Evolutionary conservation across 306 rosid species (phyloP).

Genomic region (Rubus parviflorus): DNA sequence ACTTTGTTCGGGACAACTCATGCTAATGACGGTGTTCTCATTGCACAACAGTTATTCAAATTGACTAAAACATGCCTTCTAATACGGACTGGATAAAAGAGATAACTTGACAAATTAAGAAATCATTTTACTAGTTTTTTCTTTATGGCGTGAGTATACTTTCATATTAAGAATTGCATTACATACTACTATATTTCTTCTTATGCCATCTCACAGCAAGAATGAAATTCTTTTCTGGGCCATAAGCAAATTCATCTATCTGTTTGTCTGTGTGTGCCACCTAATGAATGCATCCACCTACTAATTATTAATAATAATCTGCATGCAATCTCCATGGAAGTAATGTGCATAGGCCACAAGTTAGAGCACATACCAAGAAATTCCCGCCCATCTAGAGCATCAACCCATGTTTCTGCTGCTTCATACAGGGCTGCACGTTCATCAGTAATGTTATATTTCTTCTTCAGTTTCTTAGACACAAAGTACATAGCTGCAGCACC

Average conservation of each 20-base stretch:
- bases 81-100: not conserved
- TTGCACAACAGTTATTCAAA: not conserved
- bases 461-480: constrained; percentile 90
- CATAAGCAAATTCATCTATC: not conserved
- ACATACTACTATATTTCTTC: not conserved
- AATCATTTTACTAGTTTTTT: not conserved
- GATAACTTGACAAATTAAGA: not conserved
- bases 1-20: not conserved
- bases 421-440: constrained; percentile 93
- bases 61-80: not conserved
- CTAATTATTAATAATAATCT: not conserved
- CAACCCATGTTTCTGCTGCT: constrained; percentile 96
- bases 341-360: constrained; percentile 7
- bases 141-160: not conserved
- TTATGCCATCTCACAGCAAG: too few relatives aligned
- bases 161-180: not conserved
- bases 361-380: constrained; percentile 68
- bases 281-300: not conserved
- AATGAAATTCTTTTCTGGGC: not conserved
- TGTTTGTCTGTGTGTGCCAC: not conserved
- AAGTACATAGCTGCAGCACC: constrained; percentile 99
- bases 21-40: not conserved
- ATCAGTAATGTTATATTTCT: constrained; percentile 91
- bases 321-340: constrained; percentile 20
- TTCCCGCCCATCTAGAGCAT: constrained; percentile 80